Conservation (phyloP, 306 rosid species). For the Sicyos baderoa region DNA sequence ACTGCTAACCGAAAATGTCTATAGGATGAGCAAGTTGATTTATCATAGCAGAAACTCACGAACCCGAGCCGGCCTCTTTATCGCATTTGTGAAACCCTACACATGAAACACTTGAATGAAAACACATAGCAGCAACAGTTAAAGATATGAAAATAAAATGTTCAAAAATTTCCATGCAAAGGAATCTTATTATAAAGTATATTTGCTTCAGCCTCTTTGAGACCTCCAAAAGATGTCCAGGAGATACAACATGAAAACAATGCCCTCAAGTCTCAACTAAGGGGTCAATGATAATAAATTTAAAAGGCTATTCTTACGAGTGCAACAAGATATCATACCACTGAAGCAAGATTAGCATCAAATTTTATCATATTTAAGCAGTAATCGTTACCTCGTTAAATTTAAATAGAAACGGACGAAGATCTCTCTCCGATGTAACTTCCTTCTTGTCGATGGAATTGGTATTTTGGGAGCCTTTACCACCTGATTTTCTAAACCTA, state of each 20-base stretch:
- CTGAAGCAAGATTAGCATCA: not conserved
- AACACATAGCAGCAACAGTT: not conserved
- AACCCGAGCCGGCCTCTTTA: constrained; percentile 80
- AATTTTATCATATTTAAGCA: not conserved
- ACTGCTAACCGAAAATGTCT: not conserved
- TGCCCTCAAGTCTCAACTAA: not conserved
- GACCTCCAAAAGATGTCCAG: not conserved
- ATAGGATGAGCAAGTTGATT: constrained; percentile 12
- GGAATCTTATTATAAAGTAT: not conserved
- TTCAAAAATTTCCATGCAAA: not conserved
- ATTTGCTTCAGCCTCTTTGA: constrained; percentile 1
- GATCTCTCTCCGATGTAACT: constrained; percentile 44
- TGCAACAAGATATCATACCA: not conserved
- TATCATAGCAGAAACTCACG: constrained; percentile 57
- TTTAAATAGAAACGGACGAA: constrained; percentile 63
- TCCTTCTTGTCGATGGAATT: constrained; percentile 42
- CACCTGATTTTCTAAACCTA: constrained; percentile 56
- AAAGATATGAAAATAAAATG: not conserved
- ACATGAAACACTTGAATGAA: constrained; percentile 9
- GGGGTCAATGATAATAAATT: not conserved
- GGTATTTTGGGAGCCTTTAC: constrained; percentile 39
- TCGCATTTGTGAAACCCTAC: constrained; percentile 93
- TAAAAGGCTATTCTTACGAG: not conserved
- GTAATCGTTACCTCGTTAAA: constrained; percentile 61
- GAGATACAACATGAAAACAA: not conserved